Percentiles rank a stretch among this genome's conserved stretches.
phyloP scores from a whole-genome alignment of 176 grass and related monocot genomes.

The Zizania latifolia region DNA sequence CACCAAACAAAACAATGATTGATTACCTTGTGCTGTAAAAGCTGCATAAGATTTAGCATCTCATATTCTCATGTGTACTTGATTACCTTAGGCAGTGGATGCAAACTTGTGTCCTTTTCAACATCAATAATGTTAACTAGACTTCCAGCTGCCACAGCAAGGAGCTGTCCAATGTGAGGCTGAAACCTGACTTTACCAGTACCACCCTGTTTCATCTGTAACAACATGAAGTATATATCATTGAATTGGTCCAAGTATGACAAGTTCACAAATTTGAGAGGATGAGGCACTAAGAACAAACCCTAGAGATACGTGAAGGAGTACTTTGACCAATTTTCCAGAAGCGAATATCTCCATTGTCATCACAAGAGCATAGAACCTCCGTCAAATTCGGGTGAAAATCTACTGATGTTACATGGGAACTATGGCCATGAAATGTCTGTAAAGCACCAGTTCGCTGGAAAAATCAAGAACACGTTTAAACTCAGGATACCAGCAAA shows the following conservation, averaged over 20 bases:
- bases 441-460: constrained; percentile 51
- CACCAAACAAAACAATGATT: constrained; percentile 1
- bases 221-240: constrained; percentile 13
- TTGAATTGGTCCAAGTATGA: not conserved
- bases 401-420: constrained; percentile 66
- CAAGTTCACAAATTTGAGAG: not conserved
- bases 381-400: constrained; percentile 63
- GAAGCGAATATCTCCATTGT: constrained; percentile 64
- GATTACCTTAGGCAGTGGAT: constrained; percentile 55
- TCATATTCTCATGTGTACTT: not conserved
- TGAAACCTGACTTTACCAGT: constrained; percentile 76
- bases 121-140: constrained; percentile 76
- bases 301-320: constrained; percentile 47
- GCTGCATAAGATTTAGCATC: not conserved
- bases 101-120: constrained; percentile 42
- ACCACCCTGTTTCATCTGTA: constrained; percentile 59
- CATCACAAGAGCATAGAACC: constrained; percentile 56
- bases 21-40: not conserved
- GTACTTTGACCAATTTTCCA: constrained; percentile 51
- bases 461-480: constrained; percentile 17
- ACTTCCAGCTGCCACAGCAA: constrained; percentile 74
- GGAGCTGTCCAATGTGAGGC: constrained; percentile 60
- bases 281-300: constrained; percentile 9
- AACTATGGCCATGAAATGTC: constrained; percentile 49
- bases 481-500: constrained; percentile 2